These are phyloP conservation scores for Aspergillus bertholletiae DNA, from an alignment of 495 filamentous ascomycete species.

Conservation along the genomic window DNA sequence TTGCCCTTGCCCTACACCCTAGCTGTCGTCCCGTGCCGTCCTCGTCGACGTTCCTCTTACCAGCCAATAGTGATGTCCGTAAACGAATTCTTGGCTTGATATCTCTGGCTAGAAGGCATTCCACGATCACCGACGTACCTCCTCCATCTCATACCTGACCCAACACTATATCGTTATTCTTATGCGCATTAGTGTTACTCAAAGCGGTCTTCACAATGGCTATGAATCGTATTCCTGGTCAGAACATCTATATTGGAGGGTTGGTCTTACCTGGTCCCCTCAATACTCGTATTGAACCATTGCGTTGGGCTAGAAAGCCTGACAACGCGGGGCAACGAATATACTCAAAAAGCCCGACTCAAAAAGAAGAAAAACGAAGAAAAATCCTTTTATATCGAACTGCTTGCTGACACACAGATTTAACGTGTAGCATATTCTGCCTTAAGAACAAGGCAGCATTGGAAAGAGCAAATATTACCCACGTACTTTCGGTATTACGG, in stretches of 20 bases:
- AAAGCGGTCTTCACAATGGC: constrained; percentile 27
- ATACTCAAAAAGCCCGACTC: not conserved
- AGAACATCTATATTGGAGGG: constrained; percentile 82
- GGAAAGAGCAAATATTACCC: constrained; percentile 72
- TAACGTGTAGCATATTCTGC: constrained; percentile 63
- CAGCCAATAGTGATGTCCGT: not conserved
- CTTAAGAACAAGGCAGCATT: constrained; percentile 66
- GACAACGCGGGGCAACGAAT: not conserved
- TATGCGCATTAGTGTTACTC: not conserved
- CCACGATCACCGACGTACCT: not conserved
- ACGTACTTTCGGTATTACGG: constrained; percentile 80
- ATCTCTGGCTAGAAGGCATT: not conserved
- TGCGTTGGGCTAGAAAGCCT: not conserved
- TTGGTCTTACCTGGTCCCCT: constrained; percentile 40
- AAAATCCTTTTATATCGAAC: not conserved
- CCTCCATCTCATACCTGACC: not conserved
- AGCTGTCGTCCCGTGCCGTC: not conserved
- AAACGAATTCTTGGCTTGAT: not conserved
- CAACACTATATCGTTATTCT: not conserved
- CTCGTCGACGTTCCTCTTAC: not conserved
- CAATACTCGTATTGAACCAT: not conserved
- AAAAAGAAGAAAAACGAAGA: not conserved
- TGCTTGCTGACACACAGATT: constrained; percentile 10
- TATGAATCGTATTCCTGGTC: constrained; percentile 59
- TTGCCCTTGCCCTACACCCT: constrained; percentile 26